A percentile compares a stretch with the other conserved stretches of the same genome.
phyloP scores from a whole-genome alignment of 805 yeast genomes.

The Saccharomycopsis amapae region DNA sequence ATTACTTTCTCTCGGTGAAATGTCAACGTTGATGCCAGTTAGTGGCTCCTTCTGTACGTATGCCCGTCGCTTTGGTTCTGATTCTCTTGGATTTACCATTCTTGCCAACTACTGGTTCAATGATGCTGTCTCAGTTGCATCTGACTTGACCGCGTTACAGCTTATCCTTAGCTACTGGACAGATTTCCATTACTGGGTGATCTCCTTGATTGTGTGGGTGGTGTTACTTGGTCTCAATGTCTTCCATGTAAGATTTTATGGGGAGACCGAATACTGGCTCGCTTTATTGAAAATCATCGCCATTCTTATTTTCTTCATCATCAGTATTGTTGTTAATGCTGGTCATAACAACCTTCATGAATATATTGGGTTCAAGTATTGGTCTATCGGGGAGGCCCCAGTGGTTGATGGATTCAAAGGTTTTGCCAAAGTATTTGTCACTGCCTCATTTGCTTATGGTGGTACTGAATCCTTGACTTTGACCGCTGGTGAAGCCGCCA shows the following conservation, averaged over 20 bases:
- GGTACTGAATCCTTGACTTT: conserved; percentile 44
- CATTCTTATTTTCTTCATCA: conserved; percentile 47
- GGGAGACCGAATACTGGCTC: conserved; percentile 57
- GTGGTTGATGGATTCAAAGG: conserved; percentile 46
- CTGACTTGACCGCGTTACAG: conserved; percentile 66
- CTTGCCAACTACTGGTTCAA: conserved; percentile 74
- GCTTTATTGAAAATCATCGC: conserved; percentile 52
- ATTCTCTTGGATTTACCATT: conserved; percentile 64
- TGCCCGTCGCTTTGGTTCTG: conserved; percentile 56
- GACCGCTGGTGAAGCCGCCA: conserved; percentile 48
- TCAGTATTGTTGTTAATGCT: conserved; percentile 49
- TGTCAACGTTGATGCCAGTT: conserved; percentile 70
- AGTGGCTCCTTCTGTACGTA: conserved; percentile 63
- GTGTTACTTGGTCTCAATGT: conserved; percentile 39
- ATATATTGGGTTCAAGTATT: conserved; percentile 48
- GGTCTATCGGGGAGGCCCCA: conserved; percentile 51
- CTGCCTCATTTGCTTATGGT: conserved; percentile 47
- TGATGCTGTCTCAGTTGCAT: conserved; percentile 71
- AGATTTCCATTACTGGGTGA: conserved; percentile 42
- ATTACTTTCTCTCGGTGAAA: conserved; percentile 64
- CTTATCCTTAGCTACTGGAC: conserved; percentile 52
- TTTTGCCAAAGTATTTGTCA: conserved; percentile 42
- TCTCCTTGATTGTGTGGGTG: conserved; percentile 48
- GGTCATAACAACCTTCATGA: conserved; percentile 51
- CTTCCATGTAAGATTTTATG: conserved; percentile 48